Evolutionary conservation across 495 filamentous ascomycete species (phyloP).

Genomic region (Lophiostoma macrostomum): DNA sequence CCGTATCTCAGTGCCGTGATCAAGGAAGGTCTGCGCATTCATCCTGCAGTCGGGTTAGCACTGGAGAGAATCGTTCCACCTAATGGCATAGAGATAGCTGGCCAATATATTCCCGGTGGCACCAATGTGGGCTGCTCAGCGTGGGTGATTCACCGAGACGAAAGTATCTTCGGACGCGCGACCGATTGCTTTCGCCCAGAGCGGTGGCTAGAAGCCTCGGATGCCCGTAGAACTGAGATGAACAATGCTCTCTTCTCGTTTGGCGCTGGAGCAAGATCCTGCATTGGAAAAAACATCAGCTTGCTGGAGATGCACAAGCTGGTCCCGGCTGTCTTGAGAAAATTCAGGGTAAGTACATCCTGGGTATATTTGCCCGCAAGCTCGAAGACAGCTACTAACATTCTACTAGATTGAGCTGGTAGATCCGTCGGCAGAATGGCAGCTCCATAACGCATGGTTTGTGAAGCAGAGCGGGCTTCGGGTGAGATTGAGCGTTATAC

Average conservation of each 20-base stretch:
- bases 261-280: slow-evolving; percentile 33
- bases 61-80: slow-evolving; percentile 36
- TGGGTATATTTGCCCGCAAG: too few species aligned
- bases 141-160: slow-evolving; percentile 1
- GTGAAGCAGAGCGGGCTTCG: too few species aligned
- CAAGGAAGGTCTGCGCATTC: slow-evolving; percentile 42
- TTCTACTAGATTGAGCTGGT: too few species aligned
- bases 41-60: slow-evolving; percentile 10
- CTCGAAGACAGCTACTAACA: too few species aligned
- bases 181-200: background rate
- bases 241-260: too few species aligned
- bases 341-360: slow-evolving; percentile 23
- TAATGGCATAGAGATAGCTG: slow-evolving; percentile 33
- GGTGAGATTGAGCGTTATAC: too few species aligned
- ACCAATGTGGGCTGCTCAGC: background rate
- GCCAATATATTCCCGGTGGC: slow-evolving; percentile 31
- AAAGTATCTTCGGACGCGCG: background rate
- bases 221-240: too few species aligned
- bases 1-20: slow-evolving; percentile 39
- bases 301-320: slow-evolving; percentile 38
- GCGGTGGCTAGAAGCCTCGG: background rate
- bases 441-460: too few species aligned
- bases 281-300: slow-evolving; percentile 36
- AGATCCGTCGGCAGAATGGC: too few species aligned
- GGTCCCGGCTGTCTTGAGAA: slow-evolving; percentile 31